Conservation (phyloP, 495 filamentous ascomycete species). For the Annulohypoxylon bovei region DNA sequence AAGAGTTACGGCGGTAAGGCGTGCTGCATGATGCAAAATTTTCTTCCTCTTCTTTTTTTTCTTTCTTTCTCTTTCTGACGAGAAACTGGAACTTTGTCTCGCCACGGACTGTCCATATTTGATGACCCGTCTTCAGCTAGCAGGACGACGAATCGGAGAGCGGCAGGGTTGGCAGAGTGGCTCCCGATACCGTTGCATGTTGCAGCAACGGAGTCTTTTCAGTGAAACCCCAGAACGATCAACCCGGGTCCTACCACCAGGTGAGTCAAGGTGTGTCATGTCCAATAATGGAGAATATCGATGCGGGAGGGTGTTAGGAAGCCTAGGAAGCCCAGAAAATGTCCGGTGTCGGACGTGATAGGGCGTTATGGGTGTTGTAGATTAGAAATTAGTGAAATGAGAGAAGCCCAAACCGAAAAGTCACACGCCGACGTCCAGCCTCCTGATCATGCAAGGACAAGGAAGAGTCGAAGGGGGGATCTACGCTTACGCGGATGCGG, state of each 20-base stretch:
- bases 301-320: slow-evolving; percentile 4
- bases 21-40: slow-evolving; percentile 33
- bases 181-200: slow-evolving; percentile 16
- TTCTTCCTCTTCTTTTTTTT: background rate
- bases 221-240: slow-evolving; percentile 34
- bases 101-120: background rate
- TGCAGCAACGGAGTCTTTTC: slow-evolving; percentile 3
- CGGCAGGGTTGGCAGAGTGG: background rate
- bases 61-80: background rate
- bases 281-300: background rate
- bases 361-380: background rate
- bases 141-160: slow-evolving; percentile 20
- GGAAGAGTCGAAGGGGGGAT: slow-evolving; percentile 21
- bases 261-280: slow-evolving; percentile 2
- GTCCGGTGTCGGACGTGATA: slow-evolving; percentile 34
- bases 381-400: slow-evolving; percentile 12
- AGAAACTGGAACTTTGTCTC: slow-evolving; percentile 15
- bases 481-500: slow-evolving; percentile 27
- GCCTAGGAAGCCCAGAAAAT: background rate
- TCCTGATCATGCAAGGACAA: slow-evolving; percentile 39
- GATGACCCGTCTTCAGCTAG: slow-evolving; percentile 15
- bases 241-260: background rate
- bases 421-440: slow-evolving; percentile 42
- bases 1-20: slow-evolving; percentile 22
- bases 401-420: slow-evolving; percentile 13